These are phyloP conservation scores for Claviceps africana DNA, from an alignment of 2,329 filamentous ascomycete species.

Conservation along the genomic window DNA sequence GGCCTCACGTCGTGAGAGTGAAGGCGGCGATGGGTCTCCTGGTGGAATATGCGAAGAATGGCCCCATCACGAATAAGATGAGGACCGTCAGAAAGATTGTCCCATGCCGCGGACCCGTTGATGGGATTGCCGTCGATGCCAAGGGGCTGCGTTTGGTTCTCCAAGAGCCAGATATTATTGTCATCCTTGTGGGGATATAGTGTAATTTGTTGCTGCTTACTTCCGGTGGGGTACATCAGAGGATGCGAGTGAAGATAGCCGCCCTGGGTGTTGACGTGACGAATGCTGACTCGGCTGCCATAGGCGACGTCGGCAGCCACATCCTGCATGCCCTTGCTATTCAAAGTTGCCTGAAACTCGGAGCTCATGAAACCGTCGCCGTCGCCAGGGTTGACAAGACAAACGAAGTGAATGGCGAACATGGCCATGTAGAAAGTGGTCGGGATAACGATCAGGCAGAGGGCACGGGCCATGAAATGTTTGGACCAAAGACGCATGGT, in stretches of 20 bases:
- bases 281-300: constrained; percentile 72
- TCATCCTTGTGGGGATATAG: constrained; percentile 98
- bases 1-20: constrained; percentile 92
- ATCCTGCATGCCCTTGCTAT: constrained; percentile 92
- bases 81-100: constrained; percentile 47
- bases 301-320: constrained; percentile 84
- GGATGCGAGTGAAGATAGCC: constrained; percentile 94
- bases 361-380: constrained; percentile 99
- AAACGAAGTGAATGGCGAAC: constrained; percentile 94
- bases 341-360: constrained; percentile 94
- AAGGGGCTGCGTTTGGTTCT: constrained; percentile 91
- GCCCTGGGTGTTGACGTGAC: constrained; percentile 94
- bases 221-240: constrained; percentile 94
- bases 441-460: constrained; percentile 86
- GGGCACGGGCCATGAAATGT: constrained; percentile 79
- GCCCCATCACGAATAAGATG: constrained; percentile 65
- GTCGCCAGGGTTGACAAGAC: constrained; percentile 85
- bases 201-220: constrained; percentile 97
- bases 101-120: constrained; percentile 74
- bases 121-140: constrained; percentile 61
- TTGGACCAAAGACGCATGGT: constrained; percentile 79
- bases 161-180: constrained; percentile 87
- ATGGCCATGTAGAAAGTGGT: constrained; percentile 85
- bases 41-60: constrained; percentile 71
- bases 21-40: constrained; percentile 70